These are phyloP conservation scores for Diplosphaera chodatii DNA, from an alignment of 139 green algal genomes.

Conservation along the genomic window DNA sequence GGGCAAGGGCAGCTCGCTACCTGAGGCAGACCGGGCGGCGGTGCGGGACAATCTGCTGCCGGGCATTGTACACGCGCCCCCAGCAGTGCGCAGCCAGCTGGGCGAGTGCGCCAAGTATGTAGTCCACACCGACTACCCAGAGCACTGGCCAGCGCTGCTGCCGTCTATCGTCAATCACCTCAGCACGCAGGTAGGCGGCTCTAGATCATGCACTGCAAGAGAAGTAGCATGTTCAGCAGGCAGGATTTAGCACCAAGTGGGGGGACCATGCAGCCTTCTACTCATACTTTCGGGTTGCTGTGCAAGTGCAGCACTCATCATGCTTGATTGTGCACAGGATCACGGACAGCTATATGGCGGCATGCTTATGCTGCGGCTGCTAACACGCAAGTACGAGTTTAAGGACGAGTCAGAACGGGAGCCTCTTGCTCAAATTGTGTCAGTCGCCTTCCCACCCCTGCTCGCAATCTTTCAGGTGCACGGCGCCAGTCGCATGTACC, in stretches of 20 bases:
- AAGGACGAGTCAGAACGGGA: conserved; percentile 63
- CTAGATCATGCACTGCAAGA: too few species aligned
- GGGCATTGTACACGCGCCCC: conserved; percentile 57
- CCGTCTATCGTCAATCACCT: conserved; percentile 39
- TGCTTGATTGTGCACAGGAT: conserved; percentile 35
- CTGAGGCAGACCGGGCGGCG: conserved; percentile 62
- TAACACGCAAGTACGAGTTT: conserved; percentile 97
- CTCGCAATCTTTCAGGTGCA: conserved; percentile 63
- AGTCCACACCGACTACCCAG: conserved; percentile 79
- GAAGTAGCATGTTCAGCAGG: too few species aligned
- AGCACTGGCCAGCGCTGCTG: conserved; percentile 79
- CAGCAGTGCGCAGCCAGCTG: conserved; percentile 69
- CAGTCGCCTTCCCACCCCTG: conserved; percentile 69
- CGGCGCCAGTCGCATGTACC: not conserved
- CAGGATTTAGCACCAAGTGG: too few species aligned
- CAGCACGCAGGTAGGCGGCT: conserved; percentile 26
- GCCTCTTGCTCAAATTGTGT: conserved; percentile 42
- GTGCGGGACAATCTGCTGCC: conserved; percentile 74
- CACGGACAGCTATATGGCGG: conserved; percentile 64
- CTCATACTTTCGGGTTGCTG: too few species aligned
- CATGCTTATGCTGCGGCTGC: conserved; percentile 72
- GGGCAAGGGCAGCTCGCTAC: conserved; percentile 18
- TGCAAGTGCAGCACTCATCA: too few species aligned
- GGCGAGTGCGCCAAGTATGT: conserved; percentile 77
- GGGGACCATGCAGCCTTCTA: too few species aligned